Conservation (phyloP, 2,329 filamentous ascomycete genomes). For the Pseudogymnoascus sp. region DNA sequence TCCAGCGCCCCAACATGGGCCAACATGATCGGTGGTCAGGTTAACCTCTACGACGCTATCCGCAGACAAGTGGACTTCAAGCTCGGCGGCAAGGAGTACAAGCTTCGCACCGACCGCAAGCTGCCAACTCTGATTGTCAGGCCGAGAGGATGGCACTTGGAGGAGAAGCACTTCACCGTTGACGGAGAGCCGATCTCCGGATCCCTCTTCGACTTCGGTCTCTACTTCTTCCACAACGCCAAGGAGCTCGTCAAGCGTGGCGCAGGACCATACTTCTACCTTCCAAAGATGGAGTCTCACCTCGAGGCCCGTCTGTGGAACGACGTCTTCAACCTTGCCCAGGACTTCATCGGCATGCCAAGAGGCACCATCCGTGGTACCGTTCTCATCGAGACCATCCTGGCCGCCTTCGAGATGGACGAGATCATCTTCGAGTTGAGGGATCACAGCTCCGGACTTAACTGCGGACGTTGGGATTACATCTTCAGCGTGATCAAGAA, state of each 20-base stretch:
- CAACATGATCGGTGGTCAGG: constrained; percentile 97
- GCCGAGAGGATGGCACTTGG: constrained; percentile 93
- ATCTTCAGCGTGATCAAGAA: constrained; percentile 99
- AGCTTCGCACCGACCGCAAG: constrained; percentile 81
- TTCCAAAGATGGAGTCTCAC: constrained; percentile 97
- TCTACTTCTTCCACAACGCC: constrained; percentile 99
- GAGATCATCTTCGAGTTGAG: constrained; percentile 99
- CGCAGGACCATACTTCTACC: constrained; percentile 91
- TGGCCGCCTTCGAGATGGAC: constrained; percentile 98
- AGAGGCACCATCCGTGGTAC: constrained; percentile 91
- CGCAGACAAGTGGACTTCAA: constrained; percentile 94
- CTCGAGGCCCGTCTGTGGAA: constrained; percentile 97
- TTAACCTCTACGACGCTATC: constrained; percentile 95
- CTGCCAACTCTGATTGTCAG: constrained; percentile 89
- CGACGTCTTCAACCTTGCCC: constrained; percentile 89
- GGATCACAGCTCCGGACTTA: constrained; percentile 90
- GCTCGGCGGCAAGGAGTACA: constrained; percentile 91
- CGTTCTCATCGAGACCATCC: constrained; percentile 94
- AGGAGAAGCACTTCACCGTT: constrained; percentile 96
- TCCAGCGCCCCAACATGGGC: constrained; percentile 96
- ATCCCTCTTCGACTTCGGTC: constrained; percentile 89
- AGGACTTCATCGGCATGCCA: constrained; percentile 84
- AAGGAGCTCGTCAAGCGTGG: constrained; percentile 77
- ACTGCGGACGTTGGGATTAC: constrained; percentile 99
- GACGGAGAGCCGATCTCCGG: constrained; percentile 93